Conservation (phyloP, 495 filamentous ascomycete species). For the Podospora pseudocomata region DNA sequence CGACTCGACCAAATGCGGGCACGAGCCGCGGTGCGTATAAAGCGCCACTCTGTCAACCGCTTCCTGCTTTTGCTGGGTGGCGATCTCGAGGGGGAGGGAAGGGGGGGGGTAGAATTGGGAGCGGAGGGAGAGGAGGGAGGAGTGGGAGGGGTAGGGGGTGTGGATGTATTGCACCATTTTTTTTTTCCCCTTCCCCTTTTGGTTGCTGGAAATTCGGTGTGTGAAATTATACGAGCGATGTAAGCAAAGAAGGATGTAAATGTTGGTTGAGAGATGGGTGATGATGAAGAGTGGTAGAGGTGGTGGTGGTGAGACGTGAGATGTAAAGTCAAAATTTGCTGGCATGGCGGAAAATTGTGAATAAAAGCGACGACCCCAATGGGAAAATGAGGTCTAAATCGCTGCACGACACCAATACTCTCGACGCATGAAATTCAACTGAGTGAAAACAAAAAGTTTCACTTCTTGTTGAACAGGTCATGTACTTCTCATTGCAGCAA, state of each 20-base stretch:
- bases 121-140: slow-evolving; percentile 65
- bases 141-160: slow-evolving; percentile 70
- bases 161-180: slow-evolving; percentile 70
- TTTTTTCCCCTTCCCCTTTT: background rate
- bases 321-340: background rate
- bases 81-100: background rate
- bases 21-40: slow-evolving; percentile 64
- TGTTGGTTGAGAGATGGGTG: background rate
- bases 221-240: too few species aligned
- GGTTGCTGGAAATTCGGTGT: background rate
- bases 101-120: slow-evolving; percentile 57
- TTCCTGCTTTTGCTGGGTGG: slow-evolving; percentile 22
- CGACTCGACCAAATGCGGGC: slow-evolving; percentile 77
- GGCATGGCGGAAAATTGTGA: background rate
- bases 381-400: background rate
- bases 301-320: background rate
- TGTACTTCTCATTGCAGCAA: too few species aligned
- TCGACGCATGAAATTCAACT: background rate
- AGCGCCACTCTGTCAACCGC: slow-evolving; percentile 50
- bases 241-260: background rate
- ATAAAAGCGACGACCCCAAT: background rate
- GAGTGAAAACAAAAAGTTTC: too few species aligned
- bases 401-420: background rate
- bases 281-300: too few species aligned
- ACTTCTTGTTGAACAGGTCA: too few species aligned